phyloP scores from a whole-genome alignment of 202 grass and related monocot species.

The Eragrostis tef region DNA sequence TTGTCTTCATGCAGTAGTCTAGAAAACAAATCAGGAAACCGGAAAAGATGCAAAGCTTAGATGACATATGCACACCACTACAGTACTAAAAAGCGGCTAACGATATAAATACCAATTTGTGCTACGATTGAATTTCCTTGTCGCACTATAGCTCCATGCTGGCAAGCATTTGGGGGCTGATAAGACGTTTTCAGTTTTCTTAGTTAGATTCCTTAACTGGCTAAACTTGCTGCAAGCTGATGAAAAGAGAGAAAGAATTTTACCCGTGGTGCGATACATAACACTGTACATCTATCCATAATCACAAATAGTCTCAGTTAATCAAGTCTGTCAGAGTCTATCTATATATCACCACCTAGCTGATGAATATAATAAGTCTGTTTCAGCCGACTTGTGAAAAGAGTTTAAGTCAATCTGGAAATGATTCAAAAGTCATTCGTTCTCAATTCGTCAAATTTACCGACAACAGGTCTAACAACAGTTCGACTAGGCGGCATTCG shows the following conservation, averaged over 20 bases:
- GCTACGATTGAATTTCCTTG: slow-evolving; percentile 8
- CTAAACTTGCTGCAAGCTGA: slow-evolving; percentile 24
- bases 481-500: slow-evolving; percentile 27
- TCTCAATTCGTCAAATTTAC: slow-evolving; percentile 7
- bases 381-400: not conserved
- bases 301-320: slow-evolving; percentile 21
- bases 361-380: slow-evolving; percentile 31
- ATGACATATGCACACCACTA: slow-evolving; percentile 50
- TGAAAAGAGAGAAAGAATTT: not conserved
- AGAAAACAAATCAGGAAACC: slow-evolving; percentile 28
- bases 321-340: not conserved
- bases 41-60: slow-evolving; percentile 35
- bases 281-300: not conserved
- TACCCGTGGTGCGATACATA: not conserved
- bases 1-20: slow-evolving; percentile 43
- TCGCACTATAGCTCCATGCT: slow-evolving; percentile 12
- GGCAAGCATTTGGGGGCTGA: slow-evolving; percentile 20
- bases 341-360: not conserved
- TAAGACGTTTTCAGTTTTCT: slow-evolving; percentile 25
- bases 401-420: slow-evolving; percentile 8
- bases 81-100: slow-evolving; percentile 16
- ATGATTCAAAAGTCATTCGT: slow-evolving; percentile 8
- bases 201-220: slow-evolving; percentile 10
- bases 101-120: slow-evolving; percentile 24
- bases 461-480: slow-evolving; percentile 9